These are phyloP conservation scores for Plectosphaerella sp. DNA, from an alignment of 2,329 filamentous ascomycete genomes.

Conservation along the genomic window DNA sequence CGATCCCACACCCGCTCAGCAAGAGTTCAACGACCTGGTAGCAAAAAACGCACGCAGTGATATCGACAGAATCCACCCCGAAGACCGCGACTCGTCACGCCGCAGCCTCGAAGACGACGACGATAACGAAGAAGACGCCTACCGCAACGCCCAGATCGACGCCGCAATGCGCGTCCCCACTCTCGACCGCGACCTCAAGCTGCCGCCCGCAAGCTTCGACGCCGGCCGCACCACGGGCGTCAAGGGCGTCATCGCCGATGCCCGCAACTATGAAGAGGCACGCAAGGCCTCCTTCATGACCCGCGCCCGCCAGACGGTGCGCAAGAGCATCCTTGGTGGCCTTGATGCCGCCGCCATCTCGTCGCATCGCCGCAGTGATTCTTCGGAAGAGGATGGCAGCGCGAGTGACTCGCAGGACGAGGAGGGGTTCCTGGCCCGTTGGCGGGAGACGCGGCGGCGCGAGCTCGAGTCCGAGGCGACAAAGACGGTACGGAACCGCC, in stretches of 20 bases:
- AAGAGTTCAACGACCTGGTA: conserved; percentile 62
- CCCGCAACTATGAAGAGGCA: conserved; percentile 69
- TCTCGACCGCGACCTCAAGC: conserved; percentile 50
- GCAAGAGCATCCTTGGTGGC: conserved; percentile 49
- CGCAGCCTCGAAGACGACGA: conserved; percentile 35
- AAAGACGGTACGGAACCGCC: conserved; percentile 54
- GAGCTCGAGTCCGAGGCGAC: conserved; percentile 67
- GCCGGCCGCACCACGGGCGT: conserved; percentile 72
- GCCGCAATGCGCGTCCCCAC: conserved; percentile 62
- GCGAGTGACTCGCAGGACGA: conserved; percentile 61
- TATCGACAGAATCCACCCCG: conserved; percentile 47
- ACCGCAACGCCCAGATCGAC: conserved; percentile 52
- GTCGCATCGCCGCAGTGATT: conserved; percentile 33
- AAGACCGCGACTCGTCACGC: conserved; percentile 46
- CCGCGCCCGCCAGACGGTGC: conserved; percentile 42
- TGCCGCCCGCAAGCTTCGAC: conserved; percentile 60
- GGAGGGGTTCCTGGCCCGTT: conserved; percentile 75
- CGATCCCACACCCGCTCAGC: conserved; percentile 54
- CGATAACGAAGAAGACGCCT: conserved; percentile 48
- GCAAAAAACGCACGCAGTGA: conserved; percentile 45
- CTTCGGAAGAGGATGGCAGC: conserved; percentile 36
- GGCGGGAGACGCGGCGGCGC: conserved; percentile 74
- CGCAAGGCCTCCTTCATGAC: conserved; percentile 51
- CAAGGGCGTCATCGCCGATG: conserved; percentile 84
- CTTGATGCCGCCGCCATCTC: conserved; percentile 24